Base-by-base conservation (phyloP, 2,329 filamentous ascomycete species). In the Botrytis fragariae region DNA sequence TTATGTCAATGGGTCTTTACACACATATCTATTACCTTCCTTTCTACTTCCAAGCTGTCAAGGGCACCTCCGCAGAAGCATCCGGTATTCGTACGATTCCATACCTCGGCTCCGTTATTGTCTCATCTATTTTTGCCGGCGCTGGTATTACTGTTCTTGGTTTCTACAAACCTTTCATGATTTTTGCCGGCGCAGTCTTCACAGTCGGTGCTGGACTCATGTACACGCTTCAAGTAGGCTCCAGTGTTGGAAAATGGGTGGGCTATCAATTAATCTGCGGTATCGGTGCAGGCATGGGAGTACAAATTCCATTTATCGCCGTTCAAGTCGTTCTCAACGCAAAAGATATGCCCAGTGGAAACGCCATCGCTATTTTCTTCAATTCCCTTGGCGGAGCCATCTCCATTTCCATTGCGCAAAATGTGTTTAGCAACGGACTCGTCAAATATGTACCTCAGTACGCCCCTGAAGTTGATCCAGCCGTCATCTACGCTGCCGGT, bases 301-400 rank as follows among this genome's bases (percentile, higher is more conserved):
- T 80, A 22, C 85, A 88, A 77, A 82, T 86, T 12, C 86, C 86
- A 57, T 85, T 87, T 79, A 86, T 87, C 74, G 84, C 84, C 37
- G 83, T 85, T 7, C 85, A 87, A 74, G 79, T 88, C 0, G 85
- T 87, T 0, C 82, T 90, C 14, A 82, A 83, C 22, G 82, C 83
- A 44, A 83, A 85, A 25, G 87, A 90, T 72, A 83, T 90, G 57
- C 84, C 87, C 7, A 86, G 84, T 1, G 88, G 87, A 37, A 84
- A 88, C 45, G 86, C 88, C 20, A 85, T 87, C 75, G 85, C 84
- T 63, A 87, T 90, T 76, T 90, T 90, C 77, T 82, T 84, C 54
- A 88, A 90, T 79, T 88, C 88, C 75, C 83, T 90, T 3, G 88
- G 88, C 20, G 87, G 87, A 45, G 87, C 88, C 45, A 81, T 90